Conservation (phyloP, 225 moss, liverwort and hornwort genomes). For the Pseudisothecium myosuroides region DNA sequence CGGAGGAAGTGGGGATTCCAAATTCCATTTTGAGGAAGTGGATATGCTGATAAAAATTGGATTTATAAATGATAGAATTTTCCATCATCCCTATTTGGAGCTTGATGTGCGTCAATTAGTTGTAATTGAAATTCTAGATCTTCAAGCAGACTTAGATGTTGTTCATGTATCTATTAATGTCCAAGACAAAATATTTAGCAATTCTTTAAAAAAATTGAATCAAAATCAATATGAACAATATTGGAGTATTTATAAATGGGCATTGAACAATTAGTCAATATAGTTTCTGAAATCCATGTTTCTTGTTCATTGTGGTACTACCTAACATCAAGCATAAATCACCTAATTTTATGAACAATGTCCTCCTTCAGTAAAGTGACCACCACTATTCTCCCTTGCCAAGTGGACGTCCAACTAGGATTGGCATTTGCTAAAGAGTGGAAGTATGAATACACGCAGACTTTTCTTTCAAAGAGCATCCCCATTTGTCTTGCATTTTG, state of each 20-base stretch:
- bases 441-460: too few relatives aligned
- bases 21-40: background rate
- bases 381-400: too few relatives aligned
- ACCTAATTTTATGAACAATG: too few relatives aligned
- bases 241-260: fast-evolving
- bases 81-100: fast-evolving
- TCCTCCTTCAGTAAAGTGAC: too few relatives aligned
- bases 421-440: too few relatives aligned
- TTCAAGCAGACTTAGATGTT: background rate
- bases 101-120: background rate
- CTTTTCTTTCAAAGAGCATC: too few relatives aligned
- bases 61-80: background rate
- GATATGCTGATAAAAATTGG: background rate
- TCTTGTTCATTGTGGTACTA: too few relatives aligned
- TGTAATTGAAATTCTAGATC: background rate
- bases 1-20: fast-evolving
- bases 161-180: background rate
- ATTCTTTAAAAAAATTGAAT: background rate
- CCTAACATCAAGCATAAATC: too few relatives aligned
- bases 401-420: too few relatives aligned
- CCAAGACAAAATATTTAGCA: background rate
- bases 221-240: background rate
- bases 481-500: too few relatives aligned
- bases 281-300: too few relatives aligned
- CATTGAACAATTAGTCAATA: background rate